Evolutionary conservation across 495 filamentous ascomycete genomes (phyloP).

Genomic region (Daldinia caldariorum): DNA sequence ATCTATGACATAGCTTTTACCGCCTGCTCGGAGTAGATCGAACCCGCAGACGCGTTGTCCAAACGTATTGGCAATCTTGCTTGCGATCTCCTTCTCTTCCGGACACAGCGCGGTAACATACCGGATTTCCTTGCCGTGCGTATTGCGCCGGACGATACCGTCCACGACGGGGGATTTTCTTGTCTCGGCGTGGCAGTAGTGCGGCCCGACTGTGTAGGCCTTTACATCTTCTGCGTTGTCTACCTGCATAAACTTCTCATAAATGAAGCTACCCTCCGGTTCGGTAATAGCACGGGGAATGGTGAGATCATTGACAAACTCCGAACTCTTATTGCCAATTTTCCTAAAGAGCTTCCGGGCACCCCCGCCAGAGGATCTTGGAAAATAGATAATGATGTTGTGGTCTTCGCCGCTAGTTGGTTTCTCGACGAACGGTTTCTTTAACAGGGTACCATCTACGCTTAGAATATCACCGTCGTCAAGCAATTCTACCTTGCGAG

Average conservation of each 20-base stretch:
- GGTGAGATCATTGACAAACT: constrained; percentile 79
- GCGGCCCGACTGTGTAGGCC: constrained; percentile 94
- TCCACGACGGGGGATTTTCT: constrained; percentile 97
- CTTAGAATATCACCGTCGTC: constrained; percentile 88
- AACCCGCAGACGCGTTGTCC: constrained; percentile 97
- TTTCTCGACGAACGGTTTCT: constrained; percentile 98
- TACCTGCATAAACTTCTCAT: constrained; percentile 94
- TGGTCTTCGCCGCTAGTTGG: constrained; percentile 98
- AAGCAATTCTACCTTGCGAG: constrained; percentile 79
- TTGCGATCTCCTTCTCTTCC: constrained; percentile 86
- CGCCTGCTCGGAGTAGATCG: constrained; percentile 86
- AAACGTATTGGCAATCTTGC: constrained; percentile 90
- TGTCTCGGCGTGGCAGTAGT: constrained; percentile 96
- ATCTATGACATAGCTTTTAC: constrained; percentile 96
- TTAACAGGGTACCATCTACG: constrained; percentile 83
- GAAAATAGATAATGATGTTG: constrained; percentile 98
- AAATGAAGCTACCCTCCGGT: constrained; percentile 83
- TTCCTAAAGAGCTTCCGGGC: constrained; percentile 94
- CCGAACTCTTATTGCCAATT: constrained; percentile 97
- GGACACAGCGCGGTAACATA: constrained; percentile 86
- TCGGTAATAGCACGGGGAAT: constrained; percentile 85
- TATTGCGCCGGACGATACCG: constrained; percentile 93
- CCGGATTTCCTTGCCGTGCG: constrained; percentile 94
- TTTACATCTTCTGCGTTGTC: constrained; percentile 99
- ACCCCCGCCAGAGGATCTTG: constrained; percentile 82